Evolutionary conservation across 2,329 filamentous ascomycete genomes (phyloP).

Genomic region (Scleromitrula shiraiana): DNA sequence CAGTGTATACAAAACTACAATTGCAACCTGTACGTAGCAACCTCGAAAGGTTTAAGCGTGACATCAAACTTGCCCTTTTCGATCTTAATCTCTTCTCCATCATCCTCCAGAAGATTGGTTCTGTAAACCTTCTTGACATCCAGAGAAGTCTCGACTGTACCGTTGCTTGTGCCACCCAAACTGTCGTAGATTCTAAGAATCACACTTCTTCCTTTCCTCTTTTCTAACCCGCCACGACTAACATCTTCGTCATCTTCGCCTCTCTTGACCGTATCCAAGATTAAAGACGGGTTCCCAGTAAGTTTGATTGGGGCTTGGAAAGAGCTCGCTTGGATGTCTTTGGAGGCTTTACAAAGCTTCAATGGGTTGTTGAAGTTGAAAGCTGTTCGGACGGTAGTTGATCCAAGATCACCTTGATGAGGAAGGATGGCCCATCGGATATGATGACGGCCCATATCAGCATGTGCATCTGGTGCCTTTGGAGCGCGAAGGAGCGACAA

Average conservation of each 20-base stretch:
- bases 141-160: slow-evolving; percentile 58
- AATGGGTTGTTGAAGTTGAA: slow-evolving; percentile 88
- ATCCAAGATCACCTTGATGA: slow-evolving; percentile 63
- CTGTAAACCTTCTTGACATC: slow-evolving; percentile 71
- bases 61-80: slow-evolving; percentile 47
- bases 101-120: slow-evolving; percentile 84
- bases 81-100: slow-evolving; percentile 54
- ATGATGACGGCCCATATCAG: slow-evolving; percentile 83
- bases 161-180: slow-evolving; percentile 71
- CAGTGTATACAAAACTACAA: slow-evolving; percentile 34
- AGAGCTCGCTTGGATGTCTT: slow-evolving; percentile 36
- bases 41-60: slow-evolving; percentile 71
- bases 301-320: slow-evolving; percentile 54
- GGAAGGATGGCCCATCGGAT: slow-evolving; percentile 90
- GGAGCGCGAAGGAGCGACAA: slow-evolving; percentile 77
- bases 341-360: slow-evolving; percentile 39
- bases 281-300: slow-evolving; percentile 56
- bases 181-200: slow-evolving; percentile 84
- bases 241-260: slow-evolving; percentile 82
- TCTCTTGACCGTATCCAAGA: slow-evolving; percentile 87
- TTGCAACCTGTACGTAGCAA: slow-evolving; percentile 68
- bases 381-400: slow-evolving; percentile 70
- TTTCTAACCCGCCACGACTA: slow-evolving; percentile 51
- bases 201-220: slow-evolving; percentile 66
- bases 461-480: slow-evolving; percentile 87